Evolutionary conservation across 345 rosid genomes (phyloP).

Genomic region (Rubroshorea leprosula): DNA sequence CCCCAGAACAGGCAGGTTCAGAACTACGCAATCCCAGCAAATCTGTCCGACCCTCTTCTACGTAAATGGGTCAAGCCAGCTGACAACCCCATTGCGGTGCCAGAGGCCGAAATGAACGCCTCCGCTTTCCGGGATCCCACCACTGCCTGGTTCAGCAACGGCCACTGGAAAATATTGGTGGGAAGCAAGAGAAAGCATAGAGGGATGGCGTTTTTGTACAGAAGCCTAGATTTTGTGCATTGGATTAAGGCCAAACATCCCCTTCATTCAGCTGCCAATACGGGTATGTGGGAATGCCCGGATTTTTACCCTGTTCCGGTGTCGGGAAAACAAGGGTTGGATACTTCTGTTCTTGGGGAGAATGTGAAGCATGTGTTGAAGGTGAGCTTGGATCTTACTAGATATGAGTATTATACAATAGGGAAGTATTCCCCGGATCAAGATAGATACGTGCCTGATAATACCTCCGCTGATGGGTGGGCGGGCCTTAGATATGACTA

Average conservation of each 20-base stretch:
- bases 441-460: constrained; percentile 58
- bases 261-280: constrained; percentile 33
- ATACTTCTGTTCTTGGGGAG: constrained; percentile 22
- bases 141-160: constrained; percentile 63
- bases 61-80: constrained; percentile 73
- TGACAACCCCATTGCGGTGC: constrained; percentile 54
- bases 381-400: constrained; percentile 66
- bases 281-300: constrained; percentile 96
- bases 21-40: constrained; percentile 66
- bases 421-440: constrained; percentile 37
- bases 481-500: constrained; percentile 66
- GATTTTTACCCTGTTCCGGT: constrained; percentile 68
- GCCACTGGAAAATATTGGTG: constrained; percentile 56
- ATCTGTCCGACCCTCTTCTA: constrained; percentile 70
- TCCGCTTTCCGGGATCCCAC: constrained; percentile 90
- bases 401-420: constrained; percentile 70
- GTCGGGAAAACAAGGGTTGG: constrained; percentile 42
- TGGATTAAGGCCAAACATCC: constrained; percentile 77
- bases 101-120: constrained; percentile 45
- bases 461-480: constrained; percentile 58
- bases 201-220: constrained; percentile 60
- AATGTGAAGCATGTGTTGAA: constrained; percentile 53
- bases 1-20: constrained; percentile 42
- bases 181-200: constrained; percentile 46
- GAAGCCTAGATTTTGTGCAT: constrained; percentile 53